Evolutionary conservation across 257 asterid species (phyloP), one percentile per base, ranked within the genome.

Genomic region (Scutellaria baicalensis): DNA sequence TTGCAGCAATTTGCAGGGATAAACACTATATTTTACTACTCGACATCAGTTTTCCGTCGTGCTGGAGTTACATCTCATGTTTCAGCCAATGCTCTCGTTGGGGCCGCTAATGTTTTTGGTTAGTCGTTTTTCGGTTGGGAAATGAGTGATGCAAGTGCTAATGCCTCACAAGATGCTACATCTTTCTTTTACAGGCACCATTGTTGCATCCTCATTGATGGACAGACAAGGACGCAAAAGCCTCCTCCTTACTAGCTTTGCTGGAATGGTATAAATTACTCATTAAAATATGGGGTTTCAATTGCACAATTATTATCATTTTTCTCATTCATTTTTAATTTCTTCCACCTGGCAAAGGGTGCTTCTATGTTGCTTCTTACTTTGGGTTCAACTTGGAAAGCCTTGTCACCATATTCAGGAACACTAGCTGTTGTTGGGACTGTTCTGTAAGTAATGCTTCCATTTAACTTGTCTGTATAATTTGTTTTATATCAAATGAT

Each of bases 1-100:
- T 75, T 93, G 69, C 98, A 91, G 88, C 98, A 93, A 82, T 86
- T 93, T 43, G 93, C 97, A 50, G 98, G 98, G 78, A 91, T 93
- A 76, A 93, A 93, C 75, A 94, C 97, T 2, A 92, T 93, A 35
- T 90, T 93, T 66, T 93, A 93, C 63, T 93, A 90, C 72, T 93
- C 98, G 55, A 93, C 98, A 35, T 77, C 98, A 1, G 97, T 93
- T 42, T 93, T 93, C 85, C 95, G 95, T 9, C 86, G 89, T 75
- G 97, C 94, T 77, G 98, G 98, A 75, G 82, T 93, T 72, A 66
- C 92, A 70, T 93, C 98, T 54, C 96, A 93, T 77, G 88, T 93
- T 69, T 96, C 97, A 59, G 96, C 96, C 60, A 93, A 95, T 75
- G 96, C 97, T 78, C 82, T 93, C 44, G 98, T 93, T 77, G 98